Percentiles rank a stretch among this genome's conserved stretches.
phyloP scores from a whole-genome alignment of 306 rosid species.

The Cucurbita pepo region DNA sequence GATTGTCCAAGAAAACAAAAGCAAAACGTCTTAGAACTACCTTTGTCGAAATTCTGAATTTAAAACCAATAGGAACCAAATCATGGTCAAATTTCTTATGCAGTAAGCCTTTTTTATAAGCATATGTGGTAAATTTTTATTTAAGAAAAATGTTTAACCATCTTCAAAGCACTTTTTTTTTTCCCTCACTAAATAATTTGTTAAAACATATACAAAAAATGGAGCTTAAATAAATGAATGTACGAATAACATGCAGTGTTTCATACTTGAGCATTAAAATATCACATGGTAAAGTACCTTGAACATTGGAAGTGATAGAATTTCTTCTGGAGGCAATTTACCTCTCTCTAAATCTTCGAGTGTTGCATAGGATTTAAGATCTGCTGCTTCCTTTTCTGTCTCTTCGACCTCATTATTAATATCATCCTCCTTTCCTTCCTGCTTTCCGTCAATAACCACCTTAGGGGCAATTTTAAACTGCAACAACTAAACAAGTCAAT shows the following conservation, averaged over 20 bases:
- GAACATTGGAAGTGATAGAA: constrained; percentile 87
- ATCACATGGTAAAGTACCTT: constrained; percentile 38
- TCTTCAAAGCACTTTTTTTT: background rate
- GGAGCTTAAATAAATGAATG: background rate
- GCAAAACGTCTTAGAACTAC: background rate
- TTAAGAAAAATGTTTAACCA: background rate
- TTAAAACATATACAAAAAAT: background rate
- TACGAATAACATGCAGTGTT: background rate
- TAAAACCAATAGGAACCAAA: background rate
- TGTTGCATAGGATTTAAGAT: constrained; percentile 39
- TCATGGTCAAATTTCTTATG: background rate
- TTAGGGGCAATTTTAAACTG: constrained; percentile 70
- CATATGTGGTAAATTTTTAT: background rate
- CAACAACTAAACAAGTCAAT: constrained; percentile 12
- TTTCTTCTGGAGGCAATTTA: constrained; percentile 74
- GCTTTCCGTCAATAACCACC: constrained; percentile 29
- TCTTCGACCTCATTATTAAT: constrained; percentile 29
- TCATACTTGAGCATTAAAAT: background rate
- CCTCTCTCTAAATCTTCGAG: constrained; percentile 58
- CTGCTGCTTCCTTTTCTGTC: constrained; percentile 31
- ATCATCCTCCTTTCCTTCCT: constrained; percentile 35
- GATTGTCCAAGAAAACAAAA: background rate
- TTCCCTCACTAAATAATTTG: background rate
- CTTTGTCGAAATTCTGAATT: background rate
- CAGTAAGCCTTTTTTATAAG: background rate